These are phyloP conservation scores for Fragaria iinumae DNA, from an alignment of 306 rosid species.

Conservation along the genomic window DNA sequence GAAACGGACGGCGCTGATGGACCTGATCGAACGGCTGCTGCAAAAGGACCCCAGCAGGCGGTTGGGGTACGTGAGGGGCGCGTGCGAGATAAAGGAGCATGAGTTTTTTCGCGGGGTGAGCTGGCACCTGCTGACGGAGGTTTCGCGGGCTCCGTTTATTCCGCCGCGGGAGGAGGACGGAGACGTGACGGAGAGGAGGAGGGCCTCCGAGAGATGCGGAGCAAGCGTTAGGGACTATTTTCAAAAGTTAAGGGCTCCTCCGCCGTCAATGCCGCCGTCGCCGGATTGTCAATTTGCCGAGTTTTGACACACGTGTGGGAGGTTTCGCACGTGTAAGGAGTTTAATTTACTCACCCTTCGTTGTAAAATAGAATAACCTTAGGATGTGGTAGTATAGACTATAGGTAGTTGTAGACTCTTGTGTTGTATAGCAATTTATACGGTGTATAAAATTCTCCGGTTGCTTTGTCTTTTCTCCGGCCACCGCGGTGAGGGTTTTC, in stretches of 20 bases:
- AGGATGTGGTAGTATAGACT: slow-evolving; percentile 17
- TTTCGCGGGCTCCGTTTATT: slow-evolving; percentile 75
- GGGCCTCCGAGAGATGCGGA: not conserved
- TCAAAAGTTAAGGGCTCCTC: slow-evolving; percentile 41
- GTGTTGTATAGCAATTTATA: slow-evolving; percentile 20
- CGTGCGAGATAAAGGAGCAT: slow-evolving; percentile 76
- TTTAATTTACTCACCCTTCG: not conserved
- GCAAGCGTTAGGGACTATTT: slow-evolving; percentile 53
- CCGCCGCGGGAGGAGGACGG: slow-evolving; percentile 50
- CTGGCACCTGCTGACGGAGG: slow-evolving; percentile 80
- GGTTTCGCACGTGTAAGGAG: slow-evolving; percentile 13
- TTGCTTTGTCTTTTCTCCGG: not conserved
- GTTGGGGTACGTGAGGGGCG: slow-evolving; percentile 69
- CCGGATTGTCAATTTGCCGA: slow-evolving; percentile 36
- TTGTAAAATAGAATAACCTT: slow-evolving; percentile 42
- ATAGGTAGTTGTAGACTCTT: slow-evolving; percentile 8
- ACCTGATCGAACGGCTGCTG: slow-evolving; percentile 57
- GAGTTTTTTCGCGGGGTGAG: slow-evolving; percentile 67
- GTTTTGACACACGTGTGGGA: slow-evolving; percentile 26
- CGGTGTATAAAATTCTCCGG: slow-evolving; percentile 16
- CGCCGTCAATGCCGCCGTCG: slow-evolving; percentile 63
- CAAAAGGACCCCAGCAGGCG: slow-evolving; percentile 73
- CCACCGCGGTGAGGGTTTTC: slow-evolving; percentile 9
- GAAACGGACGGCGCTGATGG: slow-evolving; percentile 56
- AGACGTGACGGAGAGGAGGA: not conserved